Base-by-base conservation (phyloP, 345 rosid species). In the Rhodamnia rubescens region DNA sequence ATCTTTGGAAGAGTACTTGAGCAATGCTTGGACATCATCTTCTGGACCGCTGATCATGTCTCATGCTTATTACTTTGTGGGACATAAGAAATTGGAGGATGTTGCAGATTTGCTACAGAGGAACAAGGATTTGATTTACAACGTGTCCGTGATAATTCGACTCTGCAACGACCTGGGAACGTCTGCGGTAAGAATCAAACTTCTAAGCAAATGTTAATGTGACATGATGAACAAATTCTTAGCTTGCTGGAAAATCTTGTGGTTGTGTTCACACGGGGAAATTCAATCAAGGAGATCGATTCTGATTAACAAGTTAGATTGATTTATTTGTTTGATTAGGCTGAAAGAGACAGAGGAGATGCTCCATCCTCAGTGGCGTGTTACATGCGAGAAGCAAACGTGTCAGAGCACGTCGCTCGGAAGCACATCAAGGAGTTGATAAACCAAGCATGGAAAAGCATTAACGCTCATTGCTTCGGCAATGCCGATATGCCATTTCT, bases 291-390 rank as follows among this genome's bases (percentile, higher is more conserved):
- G 54, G 6, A 53, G 54, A 53, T 53, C 15, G 54, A 53, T 14
- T 14, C 20, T 15, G 54, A 64, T 64, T 15, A 29, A 16, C 42
- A 26, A 9, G 8, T 29, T 22, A 26, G 15, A 55, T 12, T 22
- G 53, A 26, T 29, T 55, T 42, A 22, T 53, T n/a, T n/a, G 11
- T 29, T 40, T 0, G 11, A 58, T 53, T 88, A 92, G 93, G 93
- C 87, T 7, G 94, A 92, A 75, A 88, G 84, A 58, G 93, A 93
- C 87, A 91, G 95, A 85, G 94, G 93, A 49, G 93, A 93, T 84
- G 91, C 89, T 12, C 89, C 94, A 26, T 90, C 93, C 12, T 92
- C 93, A 1, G 83, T 93, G 55, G 9, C 86, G 16, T 93, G 94
- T 47, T 84, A 61, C 58, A 90, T 90, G 93, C 47, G 42, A 83